Conservation (phyloP, 106 monocot species). For the Alisma plantagoaquatica region DNA sequence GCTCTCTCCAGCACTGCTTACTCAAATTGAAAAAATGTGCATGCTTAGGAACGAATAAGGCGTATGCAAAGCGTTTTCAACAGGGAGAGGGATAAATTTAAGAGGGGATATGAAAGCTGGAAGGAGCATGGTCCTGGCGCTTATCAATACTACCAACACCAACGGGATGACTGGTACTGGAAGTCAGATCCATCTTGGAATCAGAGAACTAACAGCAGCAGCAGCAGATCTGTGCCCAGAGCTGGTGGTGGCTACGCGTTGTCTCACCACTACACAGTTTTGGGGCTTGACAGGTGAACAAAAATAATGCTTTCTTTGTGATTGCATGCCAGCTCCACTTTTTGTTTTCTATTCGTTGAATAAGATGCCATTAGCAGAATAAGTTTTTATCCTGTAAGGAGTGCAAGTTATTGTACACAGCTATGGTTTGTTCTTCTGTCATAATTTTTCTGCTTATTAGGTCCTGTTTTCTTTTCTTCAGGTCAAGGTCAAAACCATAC, state of each 20-base stretch:
- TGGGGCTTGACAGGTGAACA: conserved; percentile 90
- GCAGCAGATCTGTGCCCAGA: conserved; percentile 23
- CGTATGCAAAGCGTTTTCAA: conserved; percentile 80
- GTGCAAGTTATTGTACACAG: no score
- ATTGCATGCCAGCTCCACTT: not conserved
- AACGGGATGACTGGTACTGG: conserved; percentile 81
- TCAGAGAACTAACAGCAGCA: conserved; percentile 32
- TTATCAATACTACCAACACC: conserved; percentile 42
- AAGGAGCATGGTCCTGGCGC: conserved; percentile 25
- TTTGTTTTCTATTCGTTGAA: no score
- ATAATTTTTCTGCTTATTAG: no score
- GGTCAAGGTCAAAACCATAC: conserved; percentile 43
- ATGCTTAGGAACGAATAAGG: conserved; percentile 72
- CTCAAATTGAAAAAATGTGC: no score
- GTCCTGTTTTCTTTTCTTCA: no score
- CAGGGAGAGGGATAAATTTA: conserved; percentile 52
- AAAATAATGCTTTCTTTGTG: not conserved
- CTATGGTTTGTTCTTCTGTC: no score
- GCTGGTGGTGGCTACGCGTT: conserved; percentile 26
- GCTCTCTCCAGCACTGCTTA: no score
- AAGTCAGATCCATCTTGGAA: conserved; percentile 39
- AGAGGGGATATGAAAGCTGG: conserved; percentile 48
- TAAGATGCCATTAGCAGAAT: no score
- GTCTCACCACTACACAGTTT: conserved; percentile 78
- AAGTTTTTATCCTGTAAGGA: no score